Evolutionary conservation across 345 rosid genomes (phyloP), one percentile per base, ranked within the genome.

Genomic region (Linum usitatissimum): DNA sequence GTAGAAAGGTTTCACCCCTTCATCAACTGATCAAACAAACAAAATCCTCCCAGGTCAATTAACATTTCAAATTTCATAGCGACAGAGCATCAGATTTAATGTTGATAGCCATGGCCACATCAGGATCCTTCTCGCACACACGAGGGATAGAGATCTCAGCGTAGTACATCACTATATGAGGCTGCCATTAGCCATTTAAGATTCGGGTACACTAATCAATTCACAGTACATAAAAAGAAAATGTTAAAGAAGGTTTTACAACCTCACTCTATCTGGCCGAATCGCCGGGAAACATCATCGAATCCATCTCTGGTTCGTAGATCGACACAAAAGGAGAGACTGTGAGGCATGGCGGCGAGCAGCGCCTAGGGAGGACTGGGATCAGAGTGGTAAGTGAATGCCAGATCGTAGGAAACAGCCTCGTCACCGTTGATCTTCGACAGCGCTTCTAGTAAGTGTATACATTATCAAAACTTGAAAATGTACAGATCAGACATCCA

Each of bases 131-230:
- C 68, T 89, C 95, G 61, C 98, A 92, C 13, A 64, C 84, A 58
- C 91, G 89, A 10, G 96, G 98, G 31, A 85, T 82, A 1, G 95
- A 88, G 28, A 88, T 66, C 14, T 96, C 98, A 49, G 93, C 95
- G 63, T 93, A 92, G 70, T 92, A 88, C 69, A 88, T 83, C 18
- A 88, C 88, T 58, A 88, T 85, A 68, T 85, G 70, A 51, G 96
- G 95, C 96, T 89, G 83, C 48, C 68, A 67, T 30, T 57, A 57
- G 30, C 6, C 36, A 59, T 4, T 1, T 14, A 0, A 14, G 6
- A 60, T 18, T 28, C 21, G 2, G 13, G 15, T 10, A 4, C 39
- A 6, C 6, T 36, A 60, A 36, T 60, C 19, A 9, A 60, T 18
- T 2, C 6, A 60, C 20, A 15, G 17, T 5, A 31, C n/a, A 10